A percentile compares a stretch with the other conserved stretches of the same genome.
These are phyloP conservation scores for Epichloe baconii DNA, from an alignment of 2,329 filamentous ascomycete genomes.

Conservation along the genomic window DNA sequence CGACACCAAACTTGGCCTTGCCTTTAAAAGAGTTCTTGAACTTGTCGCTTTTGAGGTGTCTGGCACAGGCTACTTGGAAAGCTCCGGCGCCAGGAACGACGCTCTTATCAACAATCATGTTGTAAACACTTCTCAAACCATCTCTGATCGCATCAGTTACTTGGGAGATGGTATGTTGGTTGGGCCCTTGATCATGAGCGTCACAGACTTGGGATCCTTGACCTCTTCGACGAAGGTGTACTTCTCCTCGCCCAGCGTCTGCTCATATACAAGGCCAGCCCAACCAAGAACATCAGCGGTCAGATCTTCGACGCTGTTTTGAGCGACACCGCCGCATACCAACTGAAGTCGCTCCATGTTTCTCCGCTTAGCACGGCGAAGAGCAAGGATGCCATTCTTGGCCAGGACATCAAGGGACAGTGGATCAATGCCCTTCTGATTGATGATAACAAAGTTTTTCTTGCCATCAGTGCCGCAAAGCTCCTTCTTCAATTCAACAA, in stretches of 20 bases:
- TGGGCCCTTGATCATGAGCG: conserved; percentile 93
- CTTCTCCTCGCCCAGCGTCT: conserved; percentile 96
- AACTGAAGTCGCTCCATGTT: conserved; percentile 99
- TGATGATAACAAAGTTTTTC: conserved; percentile 95
- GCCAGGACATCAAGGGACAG: conserved; percentile 89
- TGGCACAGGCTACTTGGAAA: conserved; percentile 88
- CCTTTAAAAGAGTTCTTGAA: conserved; percentile 90
- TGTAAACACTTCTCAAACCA: conserved; percentile 91
- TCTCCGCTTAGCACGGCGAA: conserved; percentile 87
- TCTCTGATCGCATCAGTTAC: conserved; percentile 94
- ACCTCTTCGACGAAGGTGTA: conserved; percentile 98
- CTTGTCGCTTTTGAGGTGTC: conserved; percentile 72
- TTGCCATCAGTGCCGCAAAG: conserved; percentile 86
- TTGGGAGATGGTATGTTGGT: conserved; percentile 90
- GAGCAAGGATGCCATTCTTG: conserved; percentile 94
- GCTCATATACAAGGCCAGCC: conserved; percentile 94
- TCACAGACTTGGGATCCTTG: conserved; percentile 97
- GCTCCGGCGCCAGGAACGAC: conserved; percentile 91
- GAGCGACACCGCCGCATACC: conserved; percentile 77
- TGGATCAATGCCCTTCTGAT: conserved; percentile 98
- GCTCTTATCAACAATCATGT: conserved; percentile 96
- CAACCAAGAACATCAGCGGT: conserved; percentile 81
- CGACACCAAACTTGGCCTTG: conserved; percentile 92
- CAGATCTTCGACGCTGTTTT: conserved; percentile 94
- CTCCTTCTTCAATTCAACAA: conserved; percentile 95